Evolutionary conservation across 1,139 yeast species (phyloP).

Genomic region (Scheffersomyces lignicola): DNA sequence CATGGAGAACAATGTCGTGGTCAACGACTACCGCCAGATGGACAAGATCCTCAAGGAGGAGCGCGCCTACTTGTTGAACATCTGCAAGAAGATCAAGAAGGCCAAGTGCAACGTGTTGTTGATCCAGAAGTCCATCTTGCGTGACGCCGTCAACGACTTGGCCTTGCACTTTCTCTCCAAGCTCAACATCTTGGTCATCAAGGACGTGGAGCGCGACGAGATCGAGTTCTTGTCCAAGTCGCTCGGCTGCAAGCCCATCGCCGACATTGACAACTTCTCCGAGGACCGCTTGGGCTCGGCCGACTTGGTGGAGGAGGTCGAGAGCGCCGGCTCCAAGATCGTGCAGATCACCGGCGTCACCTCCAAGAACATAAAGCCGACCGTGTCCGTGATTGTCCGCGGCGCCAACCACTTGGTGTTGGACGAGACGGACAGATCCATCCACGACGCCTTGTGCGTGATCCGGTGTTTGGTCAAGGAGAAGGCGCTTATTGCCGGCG

Average conservation of each 20-base stretch:
- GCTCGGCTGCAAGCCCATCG: constrained; percentile 92
- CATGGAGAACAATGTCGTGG: constrained; percentile 96
- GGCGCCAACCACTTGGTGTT: constrained; percentile 90
- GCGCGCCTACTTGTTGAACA: constrained; percentile 88
- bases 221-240: constrained; percentile 90
- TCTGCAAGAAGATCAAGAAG: constrained; percentile 94
- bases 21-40: constrained; percentile 98
- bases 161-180: constrained; percentile 93
- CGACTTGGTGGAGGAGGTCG: constrained; percentile 89
- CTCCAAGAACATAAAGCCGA: constrained; percentile 60
- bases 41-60: constrained; percentile 97
- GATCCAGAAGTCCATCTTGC: constrained; percentile 89
- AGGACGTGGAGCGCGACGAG: constrained; percentile 96
- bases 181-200: constrained; percentile 88
- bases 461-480: constrained; percentile 93
- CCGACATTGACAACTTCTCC: constrained; percentile 88
- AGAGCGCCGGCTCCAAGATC: constrained; percentile 88
- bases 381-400: constrained; percentile 88
- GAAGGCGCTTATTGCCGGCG: constrained; percentile 95
- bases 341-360: constrained; percentile 85
- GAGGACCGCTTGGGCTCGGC: constrained; percentile 93
- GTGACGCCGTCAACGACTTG: constrained; percentile 97
- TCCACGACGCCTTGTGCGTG: constrained; percentile 97
- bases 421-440: constrained; percentile 95
- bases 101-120: constrained; percentile 93